These are phyloP conservation scores for Aspergillus sp. DNA, from an alignment of 2,329 filamentous ascomycete genomes.

Conservation along the genomic window DNA sequence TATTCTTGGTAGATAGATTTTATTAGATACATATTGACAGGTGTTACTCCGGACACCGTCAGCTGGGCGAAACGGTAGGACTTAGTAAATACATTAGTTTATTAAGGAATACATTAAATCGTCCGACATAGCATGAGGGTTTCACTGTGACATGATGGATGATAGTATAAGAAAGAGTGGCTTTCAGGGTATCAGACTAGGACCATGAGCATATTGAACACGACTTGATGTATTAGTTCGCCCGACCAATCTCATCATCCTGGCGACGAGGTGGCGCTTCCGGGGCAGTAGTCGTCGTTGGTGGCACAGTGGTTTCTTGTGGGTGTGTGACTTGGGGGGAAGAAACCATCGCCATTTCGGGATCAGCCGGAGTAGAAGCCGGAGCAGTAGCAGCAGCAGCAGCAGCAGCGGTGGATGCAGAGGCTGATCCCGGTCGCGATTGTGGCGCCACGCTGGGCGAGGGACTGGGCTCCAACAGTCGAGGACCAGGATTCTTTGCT, in stretches of 20 bases:
- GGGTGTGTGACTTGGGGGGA: neutral
- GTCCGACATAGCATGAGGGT: too few species aligned
- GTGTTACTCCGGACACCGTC: too few species aligned
- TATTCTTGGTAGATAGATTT: too few species aligned
- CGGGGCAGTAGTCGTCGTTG: neutral
- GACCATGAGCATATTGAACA: too few species aligned
- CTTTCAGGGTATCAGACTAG: too few species aligned
- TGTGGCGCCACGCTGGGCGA: conserved; percentile 6
- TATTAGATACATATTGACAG: too few species aligned
- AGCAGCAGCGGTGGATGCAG: neutral
- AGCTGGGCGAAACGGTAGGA: too few species aligned
- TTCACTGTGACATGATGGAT: too few species aligned
- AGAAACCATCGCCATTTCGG: conserved; percentile 1
- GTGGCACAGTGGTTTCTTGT: neutral
- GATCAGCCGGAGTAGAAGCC: neutral
- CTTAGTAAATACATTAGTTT: too few species aligned
- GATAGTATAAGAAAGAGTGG: too few species aligned
- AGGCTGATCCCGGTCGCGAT: conserved; percentile 1
- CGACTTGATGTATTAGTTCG: neutral
- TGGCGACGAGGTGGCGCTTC: neutral
- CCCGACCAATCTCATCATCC: neutral
- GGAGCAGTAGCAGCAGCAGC: neutral
- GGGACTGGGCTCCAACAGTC: conserved; percentile 17
- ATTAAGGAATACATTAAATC: too few species aligned
- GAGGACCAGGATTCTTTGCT: conserved; percentile 23